Conservation (phyloP, 2,329 filamentous ascomycete genomes). For the Bipolaris victoriae region DNA sequence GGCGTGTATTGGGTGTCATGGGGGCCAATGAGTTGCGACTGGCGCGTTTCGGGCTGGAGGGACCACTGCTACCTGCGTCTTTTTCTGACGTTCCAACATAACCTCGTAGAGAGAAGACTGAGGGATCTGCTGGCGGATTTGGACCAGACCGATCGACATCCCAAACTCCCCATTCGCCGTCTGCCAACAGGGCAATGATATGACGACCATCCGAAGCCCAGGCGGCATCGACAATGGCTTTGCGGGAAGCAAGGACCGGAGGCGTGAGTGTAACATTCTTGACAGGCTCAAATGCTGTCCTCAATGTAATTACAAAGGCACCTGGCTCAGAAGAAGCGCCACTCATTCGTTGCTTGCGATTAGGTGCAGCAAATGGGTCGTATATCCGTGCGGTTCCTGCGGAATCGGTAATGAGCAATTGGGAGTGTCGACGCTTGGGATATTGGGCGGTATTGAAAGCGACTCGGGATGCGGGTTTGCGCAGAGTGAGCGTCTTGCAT, state of each 20-base stretch:
- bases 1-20: constrained; percentile 60
- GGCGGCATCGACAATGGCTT: constrained; percentile 56
- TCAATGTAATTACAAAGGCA: constrained; percentile 43
- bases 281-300: constrained; percentile 40
- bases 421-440: constrained; percentile 60
- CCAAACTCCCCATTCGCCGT: constrained; percentile 63
- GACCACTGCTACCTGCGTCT: constrained; percentile 23
- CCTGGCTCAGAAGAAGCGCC: constrained; percentile 27
- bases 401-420: constrained; percentile 61
- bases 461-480: constrained; percentile 58
- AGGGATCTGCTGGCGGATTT: constrained; percentile 36
- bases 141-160: constrained; percentile 49
- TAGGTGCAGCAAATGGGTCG: constrained; percentile 56
- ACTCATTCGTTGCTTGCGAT: constrained; percentile 29
- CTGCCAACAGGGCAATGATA: constrained; percentile 55
- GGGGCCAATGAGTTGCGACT: constrained; percentile 51
- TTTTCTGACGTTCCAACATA: constrained; percentile 42
- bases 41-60: constrained; percentile 43
- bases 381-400: constrained; percentile 64
- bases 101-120: constrained; percentile 46
- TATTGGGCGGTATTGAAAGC: constrained; percentile 61
- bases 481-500: constrained; percentile 56
- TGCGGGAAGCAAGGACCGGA: constrained; percentile 49
- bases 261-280: constrained; percentile 32
- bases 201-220: constrained; percentile 56